Evolutionary conservation across 208 protist species (phyloP).

Genomic region (Histomonas meleagridis): DNA sequence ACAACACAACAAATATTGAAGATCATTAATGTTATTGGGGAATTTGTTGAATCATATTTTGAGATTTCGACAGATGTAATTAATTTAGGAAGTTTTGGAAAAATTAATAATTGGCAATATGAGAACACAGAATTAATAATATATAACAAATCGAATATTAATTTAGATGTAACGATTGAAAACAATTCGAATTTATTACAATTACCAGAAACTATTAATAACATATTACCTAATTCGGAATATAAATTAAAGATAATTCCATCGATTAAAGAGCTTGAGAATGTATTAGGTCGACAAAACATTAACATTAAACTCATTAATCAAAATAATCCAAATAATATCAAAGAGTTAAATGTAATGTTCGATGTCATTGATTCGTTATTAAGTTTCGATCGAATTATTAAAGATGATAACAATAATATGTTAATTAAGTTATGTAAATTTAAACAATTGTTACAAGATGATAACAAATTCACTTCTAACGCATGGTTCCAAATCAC

Average conservation of each 20-base stretch:
- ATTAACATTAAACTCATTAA: neutral
- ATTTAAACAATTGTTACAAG: too few relatives aligned
- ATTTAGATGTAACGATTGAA: neutral
- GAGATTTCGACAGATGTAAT: neutral
- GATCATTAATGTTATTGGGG: neutral
- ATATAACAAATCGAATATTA: neutral
- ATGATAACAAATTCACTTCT: too few relatives aligned
- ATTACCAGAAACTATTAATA: neutral
- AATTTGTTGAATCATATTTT: neutral
- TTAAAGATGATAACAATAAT: neutral
- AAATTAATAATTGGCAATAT: neutral
- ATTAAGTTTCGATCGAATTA: neutral
- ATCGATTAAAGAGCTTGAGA: neutral
- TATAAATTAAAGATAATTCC: neutral
- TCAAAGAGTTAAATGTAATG: neutral
- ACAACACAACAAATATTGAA: neutral
- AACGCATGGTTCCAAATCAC: neutral
- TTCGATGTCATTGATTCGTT: neutral
- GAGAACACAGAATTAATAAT: neutral
- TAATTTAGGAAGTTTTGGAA: neutral
- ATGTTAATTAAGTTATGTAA: too few relatives aligned
- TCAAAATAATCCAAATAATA: neutral
- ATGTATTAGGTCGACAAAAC: neutral
- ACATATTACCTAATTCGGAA: neutral
- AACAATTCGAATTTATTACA: neutral